Conservation (phyloP, 1,284 basidiomycete genomes). For the Cutaneotrichosporon arboriforme region DNA sequence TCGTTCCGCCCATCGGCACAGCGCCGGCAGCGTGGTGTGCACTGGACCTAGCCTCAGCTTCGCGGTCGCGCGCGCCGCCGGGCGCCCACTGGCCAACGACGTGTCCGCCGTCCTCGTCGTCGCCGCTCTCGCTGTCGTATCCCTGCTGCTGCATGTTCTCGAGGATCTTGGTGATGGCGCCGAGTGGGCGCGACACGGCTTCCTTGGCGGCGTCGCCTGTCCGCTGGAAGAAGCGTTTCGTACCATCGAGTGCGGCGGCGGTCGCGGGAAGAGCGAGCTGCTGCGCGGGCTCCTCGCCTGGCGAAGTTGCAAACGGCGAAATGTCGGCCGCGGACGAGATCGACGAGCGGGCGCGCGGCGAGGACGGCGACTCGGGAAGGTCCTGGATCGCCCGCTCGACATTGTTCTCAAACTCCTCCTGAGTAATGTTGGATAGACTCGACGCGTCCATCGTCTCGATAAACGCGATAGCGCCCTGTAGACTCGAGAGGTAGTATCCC, state of each 20-base stretch:
- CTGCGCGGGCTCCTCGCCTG: slow-evolving; percentile 77
- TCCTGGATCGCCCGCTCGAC: slow-evolving; percentile 70
- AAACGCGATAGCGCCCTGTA: slow-evolving; percentile 88
- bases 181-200: slow-evolving; percentile 78
- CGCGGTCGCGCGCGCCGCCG: slow-evolving; percentile 3
- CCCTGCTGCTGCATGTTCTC: slow-evolving; percentile 53
- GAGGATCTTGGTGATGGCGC: slow-evolving; percentile 78
- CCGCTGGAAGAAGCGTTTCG: slow-evolving; percentile 72
- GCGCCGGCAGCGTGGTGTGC: neutral
- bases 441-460: slow-evolving; percentile 97
- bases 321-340: slow-evolving; percentile 21
- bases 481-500: slow-evolving; percentile 92
- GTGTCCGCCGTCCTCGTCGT: slow-evolving; percentile 26
- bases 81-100: slow-evolving; percentile 1
- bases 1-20: neutral
- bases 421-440: slow-evolving; percentile 82
- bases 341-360: slow-evolving; percentile 11
- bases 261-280: slow-evolving; percentile 61
- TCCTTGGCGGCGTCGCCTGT: slow-evolving; percentile 63
- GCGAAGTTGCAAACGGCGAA: slow-evolving; percentile 39
- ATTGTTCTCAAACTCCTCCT: slow-evolving; percentile 83
- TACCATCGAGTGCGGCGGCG: slow-evolving; percentile 64
- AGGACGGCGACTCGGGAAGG: slow-evolving; percentile 51
- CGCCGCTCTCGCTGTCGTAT: slow-evolving; percentile 25
- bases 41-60: neutral